A percentile compares a stretch with the other conserved stretches of the same genome.
Conservation (phyloP, 768 basidiomycete genomes). For the Kwoniella sp. region DNA sequence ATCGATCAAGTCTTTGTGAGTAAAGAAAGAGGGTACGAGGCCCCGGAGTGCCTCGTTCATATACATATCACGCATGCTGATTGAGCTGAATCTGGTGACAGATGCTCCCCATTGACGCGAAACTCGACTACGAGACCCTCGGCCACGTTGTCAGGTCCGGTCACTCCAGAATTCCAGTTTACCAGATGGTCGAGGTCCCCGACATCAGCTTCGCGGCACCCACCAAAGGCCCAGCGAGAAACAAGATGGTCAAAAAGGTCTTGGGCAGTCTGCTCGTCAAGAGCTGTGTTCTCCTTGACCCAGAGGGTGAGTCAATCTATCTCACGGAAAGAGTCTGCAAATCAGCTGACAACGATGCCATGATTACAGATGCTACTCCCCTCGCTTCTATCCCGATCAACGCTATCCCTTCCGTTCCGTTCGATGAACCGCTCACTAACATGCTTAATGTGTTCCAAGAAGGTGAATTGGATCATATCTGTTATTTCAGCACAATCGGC, state of each 20-base stretch:
- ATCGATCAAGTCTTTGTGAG: conserved; percentile 45
- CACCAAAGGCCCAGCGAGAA: conserved; percentile 30
- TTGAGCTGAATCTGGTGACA: conserved; percentile 63
- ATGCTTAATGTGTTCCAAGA: conserved; percentile 89
- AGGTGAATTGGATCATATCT: conserved; percentile 50
- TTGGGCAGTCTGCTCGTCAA: conserved; percentile 85
- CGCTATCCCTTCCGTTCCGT: conserved; percentile 81
- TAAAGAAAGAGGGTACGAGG: too few species aligned
- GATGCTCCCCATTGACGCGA: conserved; percentile 83
- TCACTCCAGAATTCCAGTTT: conserved; percentile 80
- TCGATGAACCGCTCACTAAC: conserved; percentile 79
- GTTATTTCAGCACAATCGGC: neutral
- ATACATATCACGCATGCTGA: too few species aligned
- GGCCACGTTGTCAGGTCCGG: conserved; percentile 75
- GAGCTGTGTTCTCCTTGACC: conserved; percentile 80
- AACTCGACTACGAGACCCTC: conserved; percentile 77
- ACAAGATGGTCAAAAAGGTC: conserved; percentile 71
- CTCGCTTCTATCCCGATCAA: conserved; percentile 81
- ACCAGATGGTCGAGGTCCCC: conserved; percentile 66
- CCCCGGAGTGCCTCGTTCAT: too few species aligned
- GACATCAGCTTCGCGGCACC: conserved; percentile 51
- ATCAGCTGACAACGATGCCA: neutral
- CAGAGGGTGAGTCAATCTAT: conserved; percentile 73
- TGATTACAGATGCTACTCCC: conserved; percentile 72
- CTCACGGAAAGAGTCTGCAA: too few species aligned